Base-by-base conservation (phyloP, 495 filamentous ascomycete genomes). In the Rostrohypoxylon terebratum region DNA sequence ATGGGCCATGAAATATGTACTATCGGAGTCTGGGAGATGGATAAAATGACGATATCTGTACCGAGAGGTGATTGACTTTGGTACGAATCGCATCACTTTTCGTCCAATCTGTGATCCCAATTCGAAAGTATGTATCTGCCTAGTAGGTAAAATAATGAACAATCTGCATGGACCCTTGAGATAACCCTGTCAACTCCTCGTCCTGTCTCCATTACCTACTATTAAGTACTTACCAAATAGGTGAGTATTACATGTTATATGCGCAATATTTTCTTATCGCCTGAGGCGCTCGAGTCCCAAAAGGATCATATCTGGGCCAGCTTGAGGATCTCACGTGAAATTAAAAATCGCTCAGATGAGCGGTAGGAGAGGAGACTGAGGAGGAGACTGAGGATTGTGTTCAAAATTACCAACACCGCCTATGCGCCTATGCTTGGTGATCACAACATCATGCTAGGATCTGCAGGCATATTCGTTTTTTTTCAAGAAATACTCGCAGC, bases 381-480 rank as follows among this genome's bases (percentile, higher is more conserved):
- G 23, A 53, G 48, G 48, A 25, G 20, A 36, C 28, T 8, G 51
- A 63, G 36, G 44, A 36, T 51, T 53, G 59, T 59, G 33, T 58
- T 57, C 36, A 48, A 45, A 18, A 45, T 63, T 51, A 50, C 53
- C 42, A 59, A 47, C 67, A 21, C 53, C 42, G 34, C 53, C 42
- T 34, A 50, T 54, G 63, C 31, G 18, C 51, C 51, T 59, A 47
- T 58, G 45, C 40, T 54, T 48, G 57, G 40, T 66, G 62, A 55
- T 65, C 62, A 60, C 68, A 55, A 62, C 62, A 71, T 71, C 68
- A 71, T 48, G 57, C 55, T 51, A 66, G 68, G 68, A 71, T 71
- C 68, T 66, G 62, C 68, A 62, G 36, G 48, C 21, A 36, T 59
- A 31, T 34, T 59, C n/a, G 18, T 72, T 60, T 68, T 60, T 68